Conservation (phyloP, 176 grass and related monocot species). For the Lolium rigidum region DNA sequence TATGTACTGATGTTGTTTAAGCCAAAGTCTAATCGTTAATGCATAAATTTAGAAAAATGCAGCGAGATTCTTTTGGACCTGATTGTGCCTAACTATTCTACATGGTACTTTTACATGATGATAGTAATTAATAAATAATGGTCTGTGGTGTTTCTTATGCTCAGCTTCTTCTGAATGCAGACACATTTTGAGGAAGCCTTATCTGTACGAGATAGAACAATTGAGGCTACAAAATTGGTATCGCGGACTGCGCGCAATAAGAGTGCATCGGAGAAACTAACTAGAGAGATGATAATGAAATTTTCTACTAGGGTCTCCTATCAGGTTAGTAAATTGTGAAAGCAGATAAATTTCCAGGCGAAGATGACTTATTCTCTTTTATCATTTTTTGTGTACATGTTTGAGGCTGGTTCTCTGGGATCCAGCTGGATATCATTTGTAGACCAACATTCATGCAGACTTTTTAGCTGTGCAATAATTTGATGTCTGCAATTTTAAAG, state of each 20-base stretch:
- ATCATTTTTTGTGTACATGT: constrained; percentile 21
- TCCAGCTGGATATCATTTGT: constrained; percentile 24
- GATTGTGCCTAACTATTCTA: not conserved
- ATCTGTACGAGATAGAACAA: constrained; percentile 71
- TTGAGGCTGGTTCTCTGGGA: constrained; percentile 5
- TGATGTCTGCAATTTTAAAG: not conserved
- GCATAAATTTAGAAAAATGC: not conserved
- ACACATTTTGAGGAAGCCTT: constrained; percentile 96
- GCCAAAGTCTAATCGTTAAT: constrained; percentile 9
- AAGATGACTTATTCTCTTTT: constrained; percentile 26
- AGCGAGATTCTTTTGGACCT: not conserved
- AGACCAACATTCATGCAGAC: not conserved
- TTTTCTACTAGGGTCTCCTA: constrained; percentile 85
- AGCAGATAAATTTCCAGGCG: constrained; percentile 14
- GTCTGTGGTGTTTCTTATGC: constrained; percentile 37
- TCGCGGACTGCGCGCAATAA: constrained; percentile 74
- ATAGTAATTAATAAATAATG: constrained; percentile 24
- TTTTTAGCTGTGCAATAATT: constrained; percentile 11
- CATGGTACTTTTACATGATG: constrained; percentile 7
- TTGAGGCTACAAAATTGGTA: constrained; percentile 74
- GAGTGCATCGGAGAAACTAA: constrained; percentile 80
- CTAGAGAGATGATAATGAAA: constrained; percentile 84
- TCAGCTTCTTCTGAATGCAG: constrained; percentile 54
- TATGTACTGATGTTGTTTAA: constrained; percentile 21
- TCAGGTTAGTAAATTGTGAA: constrained; percentile 61